Conservation (phyloP, 306 rosid species). For the Clitoria ternatea region DNA sequence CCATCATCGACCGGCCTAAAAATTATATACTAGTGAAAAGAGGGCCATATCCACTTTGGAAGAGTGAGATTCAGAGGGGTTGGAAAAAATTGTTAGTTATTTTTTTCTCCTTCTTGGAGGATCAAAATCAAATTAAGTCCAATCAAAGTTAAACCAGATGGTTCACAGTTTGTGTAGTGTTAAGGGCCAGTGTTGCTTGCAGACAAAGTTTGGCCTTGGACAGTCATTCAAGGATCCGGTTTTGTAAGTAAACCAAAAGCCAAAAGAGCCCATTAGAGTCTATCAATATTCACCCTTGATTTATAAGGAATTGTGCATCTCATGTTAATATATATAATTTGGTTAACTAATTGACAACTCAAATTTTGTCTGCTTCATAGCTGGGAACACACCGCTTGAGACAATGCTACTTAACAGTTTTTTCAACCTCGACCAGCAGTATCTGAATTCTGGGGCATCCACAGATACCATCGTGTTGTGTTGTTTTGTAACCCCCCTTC, state of each 20-base stretch:
- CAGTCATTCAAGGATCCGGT: constrained; percentile 20
- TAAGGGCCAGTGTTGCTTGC: constrained; percentile 1
- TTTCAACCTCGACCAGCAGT: not conserved
- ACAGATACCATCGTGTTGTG: not conserved
- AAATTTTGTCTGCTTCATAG: constrained; percentile 26
- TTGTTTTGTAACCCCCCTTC: not conserved
- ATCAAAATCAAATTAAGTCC: constrained; percentile 7
- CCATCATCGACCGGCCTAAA: constrained; percentile 17
- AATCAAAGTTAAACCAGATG: constrained; percentile 1
- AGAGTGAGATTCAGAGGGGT: constrained; percentile 20
- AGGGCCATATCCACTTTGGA: constrained; percentile 20
- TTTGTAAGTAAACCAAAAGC: constrained; percentile 27
- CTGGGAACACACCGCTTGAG: constrained; percentile 22
- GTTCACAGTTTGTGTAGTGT: not conserved
- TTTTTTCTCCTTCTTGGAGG: not conserved
- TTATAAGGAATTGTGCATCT: not conserved
- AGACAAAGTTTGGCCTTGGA: constrained; percentile 34
- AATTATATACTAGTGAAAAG: constrained; percentile 14
- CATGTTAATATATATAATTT: not conserved
- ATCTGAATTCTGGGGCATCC: constrained; percentile 18
- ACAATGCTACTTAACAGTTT: constrained; percentile 25
- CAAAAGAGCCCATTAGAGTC: constrained; percentile 33
- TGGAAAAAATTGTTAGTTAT: not conserved
- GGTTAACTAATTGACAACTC: constrained; percentile 17
- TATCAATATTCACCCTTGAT: constrained; percentile 35